Evolutionary conservation across 768 basidiomycete species (phyloP).

Genomic region (Suillus sp.): DNA sequence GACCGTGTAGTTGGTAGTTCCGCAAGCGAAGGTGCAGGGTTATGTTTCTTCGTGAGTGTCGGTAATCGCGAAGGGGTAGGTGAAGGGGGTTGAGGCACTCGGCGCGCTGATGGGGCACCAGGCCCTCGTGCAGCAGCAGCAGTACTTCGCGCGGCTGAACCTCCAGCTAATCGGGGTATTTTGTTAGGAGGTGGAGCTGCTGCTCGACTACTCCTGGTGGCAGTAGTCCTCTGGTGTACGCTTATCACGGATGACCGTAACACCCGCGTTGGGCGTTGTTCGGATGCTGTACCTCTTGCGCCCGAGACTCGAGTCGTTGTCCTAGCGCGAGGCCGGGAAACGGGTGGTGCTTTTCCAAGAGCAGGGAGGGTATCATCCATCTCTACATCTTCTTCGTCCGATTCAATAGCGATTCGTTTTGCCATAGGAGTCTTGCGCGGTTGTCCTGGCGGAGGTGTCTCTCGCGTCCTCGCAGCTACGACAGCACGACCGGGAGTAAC

Average conservation of each 20-base stretch:
- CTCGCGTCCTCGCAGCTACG: conserved; percentile 69
- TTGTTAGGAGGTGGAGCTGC: conserved; percentile 59
- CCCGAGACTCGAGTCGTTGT: conserved; percentile 42
- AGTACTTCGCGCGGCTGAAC: conserved; percentile 52
- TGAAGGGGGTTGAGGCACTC: conserved; percentile 49
- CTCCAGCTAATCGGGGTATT: conserved; percentile 65
- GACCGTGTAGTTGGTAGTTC: conserved; percentile 49
- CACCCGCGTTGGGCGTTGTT: conserved; percentile 73
- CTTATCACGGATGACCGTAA: conserved; percentile 67
- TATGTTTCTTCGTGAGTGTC: conserved; percentile 62
- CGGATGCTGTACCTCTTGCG: conserved; percentile 62
- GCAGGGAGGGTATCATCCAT: conserved; percentile 66
- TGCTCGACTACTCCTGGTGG: conserved; percentile 40
- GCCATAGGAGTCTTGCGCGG: conserved; percentile 85
- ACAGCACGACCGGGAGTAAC: conserved; percentile 78
- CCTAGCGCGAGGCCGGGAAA: conserved; percentile 33
- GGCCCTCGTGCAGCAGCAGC: conserved; percentile 39
- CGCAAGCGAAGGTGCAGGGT: conserved; percentile 45
- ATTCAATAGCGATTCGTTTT: conserved; percentile 69
- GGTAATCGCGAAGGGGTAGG: conserved; percentile 79
- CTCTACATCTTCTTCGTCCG: conserved; percentile 58
- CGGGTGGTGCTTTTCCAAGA: conserved; percentile 51
- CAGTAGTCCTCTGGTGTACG: conserved; percentile 53
- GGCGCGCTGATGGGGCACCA: conserved; percentile 36
- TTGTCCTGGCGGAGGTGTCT: conserved; percentile 78